Evolutionary conservation across 2,329 filamentous ascomycete species (phyloP).

Genomic region (Venturia effusa): DNA sequence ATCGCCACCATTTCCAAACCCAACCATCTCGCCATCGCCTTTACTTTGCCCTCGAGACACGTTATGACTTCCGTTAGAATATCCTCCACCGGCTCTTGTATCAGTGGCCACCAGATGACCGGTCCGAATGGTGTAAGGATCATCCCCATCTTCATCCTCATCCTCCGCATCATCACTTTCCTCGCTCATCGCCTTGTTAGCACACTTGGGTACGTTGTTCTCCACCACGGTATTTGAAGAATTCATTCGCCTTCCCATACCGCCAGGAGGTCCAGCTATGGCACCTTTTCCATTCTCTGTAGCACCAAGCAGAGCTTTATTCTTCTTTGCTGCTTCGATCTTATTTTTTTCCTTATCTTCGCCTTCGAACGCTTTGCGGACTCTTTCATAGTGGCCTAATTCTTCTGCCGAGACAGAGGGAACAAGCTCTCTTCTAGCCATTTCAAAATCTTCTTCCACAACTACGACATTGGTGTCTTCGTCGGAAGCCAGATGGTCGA

Average conservation of each 20-base stretch:
- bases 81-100: conserved; percentile 16
- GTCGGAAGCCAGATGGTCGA: conserved; percentile 77
- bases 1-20: conserved; percentile 29
- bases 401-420: conserved; percentile 89
- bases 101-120: conserved; percentile 17
- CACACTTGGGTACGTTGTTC: background rate
- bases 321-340: conserved; percentile 8
- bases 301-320: background rate
- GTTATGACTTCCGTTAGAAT: conserved; percentile 12
- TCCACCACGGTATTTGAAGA: background rate
- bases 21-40: conserved; percentile 24
- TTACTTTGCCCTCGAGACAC: conserved; percentile 24
- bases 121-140: conserved; percentile 9
- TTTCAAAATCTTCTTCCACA: conserved; percentile 75
- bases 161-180: conserved; percentile 16
- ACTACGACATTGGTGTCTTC: conserved; percentile 83
- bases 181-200: conserved; percentile 28
- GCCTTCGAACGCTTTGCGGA: conserved; percentile 74
- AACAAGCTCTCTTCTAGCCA: conserved; percentile 75
- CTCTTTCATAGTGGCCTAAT: conserved; percentile 78
- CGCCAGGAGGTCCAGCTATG: background rate
- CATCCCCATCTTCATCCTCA: conserved; percentile 13
- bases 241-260: background rate
- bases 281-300: conserved; percentile 10
- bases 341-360: conserved; percentile 20